Evolutionary conservation across 1,284 basidiomycete species (phyloP).

Genomic region (Boletus semigastroideus): DNA sequence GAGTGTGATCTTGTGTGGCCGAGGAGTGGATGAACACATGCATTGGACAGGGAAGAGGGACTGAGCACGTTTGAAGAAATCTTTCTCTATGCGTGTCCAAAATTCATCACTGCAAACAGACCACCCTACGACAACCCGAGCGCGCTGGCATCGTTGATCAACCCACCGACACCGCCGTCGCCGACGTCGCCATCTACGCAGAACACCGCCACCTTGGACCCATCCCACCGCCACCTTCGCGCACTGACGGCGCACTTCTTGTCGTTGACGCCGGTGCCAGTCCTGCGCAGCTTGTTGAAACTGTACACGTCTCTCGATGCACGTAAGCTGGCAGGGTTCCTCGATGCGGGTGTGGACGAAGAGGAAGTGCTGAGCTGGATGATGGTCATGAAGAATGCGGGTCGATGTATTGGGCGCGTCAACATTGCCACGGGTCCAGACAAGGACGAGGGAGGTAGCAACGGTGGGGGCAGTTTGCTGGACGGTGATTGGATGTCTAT

Average conservation of each 20-base stretch:
- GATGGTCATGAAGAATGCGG: slow-evolving; percentile 94
- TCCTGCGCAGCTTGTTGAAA: slow-evolving; percentile 89
- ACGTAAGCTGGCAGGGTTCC: slow-evolving; percentile 88
- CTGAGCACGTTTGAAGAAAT: slow-evolving; percentile 90
- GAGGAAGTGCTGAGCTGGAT: slow-evolving; percentile 95
- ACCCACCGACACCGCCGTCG: slow-evolving; percentile 38
- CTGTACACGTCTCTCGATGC: slow-evolving; percentile 94
- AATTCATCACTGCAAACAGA: slow-evolving; percentile 94
- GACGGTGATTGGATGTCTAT: slow-evolving; percentile 88
- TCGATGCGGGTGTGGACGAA: slow-evolving; percentile 74
- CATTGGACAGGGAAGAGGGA: slow-evolving; percentile 60
- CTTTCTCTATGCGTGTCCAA: slow-evolving; percentile 92
- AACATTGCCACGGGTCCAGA: slow-evolving; percentile 19
- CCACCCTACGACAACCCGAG: slow-evolving; percentile 88
- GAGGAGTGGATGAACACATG: background rate
- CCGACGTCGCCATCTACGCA: slow-evolving; percentile 19
- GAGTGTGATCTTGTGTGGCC: slow-evolving; percentile 24
- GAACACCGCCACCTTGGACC: slow-evolving; percentile 50
- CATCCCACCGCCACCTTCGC: slow-evolving; percentile 79
- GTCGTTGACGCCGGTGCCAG: slow-evolving; percentile 82
- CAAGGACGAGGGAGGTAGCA: slow-evolving; percentile 25
- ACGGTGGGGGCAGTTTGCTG: slow-evolving; percentile 56
- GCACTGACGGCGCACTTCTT: slow-evolving; percentile 60
- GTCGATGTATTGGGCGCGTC: slow-evolving; percentile 67
- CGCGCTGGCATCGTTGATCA: slow-evolving; percentile 57